phyloP scores from a whole-genome alignment of 495 filamentous ascomycete species.

The Lasiosphaeria hispida region DNA sequence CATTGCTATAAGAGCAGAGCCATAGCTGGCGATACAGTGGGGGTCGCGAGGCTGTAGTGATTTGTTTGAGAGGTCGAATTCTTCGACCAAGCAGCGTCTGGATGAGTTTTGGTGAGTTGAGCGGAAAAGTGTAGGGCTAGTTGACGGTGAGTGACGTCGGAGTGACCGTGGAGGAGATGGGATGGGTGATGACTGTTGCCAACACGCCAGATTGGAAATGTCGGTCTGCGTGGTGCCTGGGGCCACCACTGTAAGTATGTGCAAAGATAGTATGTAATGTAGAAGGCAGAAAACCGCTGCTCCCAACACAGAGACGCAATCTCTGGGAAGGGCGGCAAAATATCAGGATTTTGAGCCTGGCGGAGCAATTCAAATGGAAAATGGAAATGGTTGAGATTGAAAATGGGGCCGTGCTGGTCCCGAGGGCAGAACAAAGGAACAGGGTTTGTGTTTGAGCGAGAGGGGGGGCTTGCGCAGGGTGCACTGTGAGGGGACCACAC shows the following conservation, averaged over 20 bases:
- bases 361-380: constrained; percentile 14
- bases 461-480: constrained; percentile 1
- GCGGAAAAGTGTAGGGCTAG: background rate
- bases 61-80: constrained; percentile 13
- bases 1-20: constrained; percentile 52
- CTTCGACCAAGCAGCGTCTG: background rate
- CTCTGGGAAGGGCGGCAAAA: constrained; percentile 26
- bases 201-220: background rate
- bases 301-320: background rate
- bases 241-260: background rate
- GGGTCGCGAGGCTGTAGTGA: constrained; percentile 15
- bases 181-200: constrained; percentile 12
- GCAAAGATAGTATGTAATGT: background rate
- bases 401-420: constrained; percentile 10
- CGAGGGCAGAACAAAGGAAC: constrained; percentile 7
- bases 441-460: constrained; percentile 13
- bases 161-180: background rate
- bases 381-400: constrained; percentile 21
- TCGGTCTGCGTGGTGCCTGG: constrained; percentile 1
- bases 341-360: constrained; percentile 30
- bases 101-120: background rate
- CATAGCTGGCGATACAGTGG: constrained; percentile 34
- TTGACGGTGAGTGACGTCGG: constrained; percentile 15
- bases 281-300: background rate
- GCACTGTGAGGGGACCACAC: constrained; percentile 13